Conservation (phyloP, 352 stramenopile species). For the Globisporangium nagaii region DNA sequence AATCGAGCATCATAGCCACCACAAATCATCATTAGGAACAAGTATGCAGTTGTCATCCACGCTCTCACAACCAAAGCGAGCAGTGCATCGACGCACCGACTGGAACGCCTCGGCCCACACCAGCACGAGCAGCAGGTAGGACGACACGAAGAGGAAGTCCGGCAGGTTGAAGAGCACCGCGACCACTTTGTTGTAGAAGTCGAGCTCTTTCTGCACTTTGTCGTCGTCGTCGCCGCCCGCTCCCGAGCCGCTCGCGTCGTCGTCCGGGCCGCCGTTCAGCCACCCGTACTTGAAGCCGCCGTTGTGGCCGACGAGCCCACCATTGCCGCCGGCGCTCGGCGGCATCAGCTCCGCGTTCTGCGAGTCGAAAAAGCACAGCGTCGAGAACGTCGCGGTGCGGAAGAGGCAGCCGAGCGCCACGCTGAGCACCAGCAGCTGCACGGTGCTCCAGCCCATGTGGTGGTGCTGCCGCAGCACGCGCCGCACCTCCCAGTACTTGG, state of each 20-base stretch:
- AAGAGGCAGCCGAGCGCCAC: conserved; percentile 84
- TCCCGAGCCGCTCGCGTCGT: conserved; percentile 7
- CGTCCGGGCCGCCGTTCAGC: conserved; percentile 6
- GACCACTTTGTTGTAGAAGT: conserved; percentile 90
- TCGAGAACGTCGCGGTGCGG: conserved; percentile 81
- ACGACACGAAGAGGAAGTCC: conserved; percentile 90
- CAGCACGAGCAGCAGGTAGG: conserved; percentile 87
- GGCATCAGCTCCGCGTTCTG: conserved; percentile 46
- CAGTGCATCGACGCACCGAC: conserved; percentile 51
- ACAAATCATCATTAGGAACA: no score
- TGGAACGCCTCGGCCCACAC: conserved; percentile 90
- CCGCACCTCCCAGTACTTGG: conserved; percentile 69
- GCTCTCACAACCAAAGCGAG: no score
- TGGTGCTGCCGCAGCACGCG: conserved; percentile 63
- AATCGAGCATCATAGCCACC: no score
- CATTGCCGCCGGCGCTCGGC: conserved; percentile 6
- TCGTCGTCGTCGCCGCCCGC: conserved; percentile 9
- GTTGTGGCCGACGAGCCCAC: conserved; percentile 12
- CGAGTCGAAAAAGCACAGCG: conserved; percentile 84
- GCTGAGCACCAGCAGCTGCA: conserved; percentile 79
- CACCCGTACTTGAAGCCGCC: conserved; percentile 8
- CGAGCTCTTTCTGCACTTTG: conserved; percentile 53
- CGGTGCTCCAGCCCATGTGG: conserved; percentile 69
- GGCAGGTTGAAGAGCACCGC: conserved; percentile 90
- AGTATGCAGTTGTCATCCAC: no score